Conservation (phyloP, 2,329 filamentous ascomycete species). For the Botryotinia globosa region DNA sequence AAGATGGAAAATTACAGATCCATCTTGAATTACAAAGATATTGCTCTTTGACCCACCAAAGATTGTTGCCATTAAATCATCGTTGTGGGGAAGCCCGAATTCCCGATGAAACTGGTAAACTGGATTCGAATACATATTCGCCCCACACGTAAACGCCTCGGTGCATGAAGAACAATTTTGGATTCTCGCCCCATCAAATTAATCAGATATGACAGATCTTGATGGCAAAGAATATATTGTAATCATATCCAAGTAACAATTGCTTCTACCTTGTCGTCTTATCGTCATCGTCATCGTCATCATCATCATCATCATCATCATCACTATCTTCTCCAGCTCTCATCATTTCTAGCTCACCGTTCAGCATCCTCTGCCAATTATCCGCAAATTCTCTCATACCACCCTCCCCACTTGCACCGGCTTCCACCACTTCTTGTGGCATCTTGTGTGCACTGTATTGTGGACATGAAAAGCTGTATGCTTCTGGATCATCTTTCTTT, state of each 20-base stretch:
- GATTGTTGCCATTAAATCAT: not conserved
- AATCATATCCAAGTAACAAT: not conserved
- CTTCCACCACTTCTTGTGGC: conserved; percentile 85
- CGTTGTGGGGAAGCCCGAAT: conserved; percentile 6
- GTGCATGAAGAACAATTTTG: conserved; percentile 4
- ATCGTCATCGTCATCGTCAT: conserved; percentile 22
- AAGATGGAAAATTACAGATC: not conserved
- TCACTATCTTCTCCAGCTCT: conserved; percentile 43
- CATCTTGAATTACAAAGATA: conserved; percentile 1
- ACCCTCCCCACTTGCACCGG: conserved; percentile 64
- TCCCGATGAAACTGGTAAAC: conserved; percentile 14
- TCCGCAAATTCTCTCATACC: conserved; percentile 77
- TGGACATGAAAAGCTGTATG: conserved; percentile 78
- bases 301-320: conserved; percentile 32
- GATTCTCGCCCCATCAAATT: not conserved
- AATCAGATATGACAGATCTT: not conserved
- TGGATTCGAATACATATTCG: conserved; percentile 8
- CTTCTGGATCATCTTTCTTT: conserved; percentile 79
- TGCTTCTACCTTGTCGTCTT: conserved; percentile 14
- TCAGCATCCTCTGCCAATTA: conserved; percentile 64
- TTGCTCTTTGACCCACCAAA: conserved; percentile 13
- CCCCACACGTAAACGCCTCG: conserved; percentile 9
- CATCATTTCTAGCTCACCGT: conserved; percentile 42
- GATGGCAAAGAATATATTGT: not conserved
- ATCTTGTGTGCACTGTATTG: conserved; percentile 95